phyloP scores from a whole-genome alignment of 1,284 basidiomycete genomes.

The Amylostereum areolatum region DNA sequence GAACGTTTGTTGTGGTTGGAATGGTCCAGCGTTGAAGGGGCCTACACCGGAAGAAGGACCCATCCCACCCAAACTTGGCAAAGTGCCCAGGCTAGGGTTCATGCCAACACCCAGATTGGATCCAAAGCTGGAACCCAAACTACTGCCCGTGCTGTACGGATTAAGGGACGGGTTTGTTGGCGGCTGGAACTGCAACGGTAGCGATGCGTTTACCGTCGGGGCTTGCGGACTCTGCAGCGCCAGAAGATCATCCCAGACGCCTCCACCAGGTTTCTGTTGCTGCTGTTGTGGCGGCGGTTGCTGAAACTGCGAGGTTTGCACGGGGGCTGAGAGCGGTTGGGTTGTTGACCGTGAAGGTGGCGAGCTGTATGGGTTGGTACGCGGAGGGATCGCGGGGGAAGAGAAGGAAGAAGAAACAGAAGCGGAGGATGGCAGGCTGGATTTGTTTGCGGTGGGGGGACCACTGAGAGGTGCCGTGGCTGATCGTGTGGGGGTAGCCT shows the following conservation, averaged over 20 bases:
- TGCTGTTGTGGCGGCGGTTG: constrained; percentile 2
- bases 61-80: not conserved
- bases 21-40: constrained; percentile 8
- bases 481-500: constrained; percentile 22
- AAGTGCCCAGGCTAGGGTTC: not conserved
- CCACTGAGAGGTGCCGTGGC: constrained; percentile 40
- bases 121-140: not conserved
- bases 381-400: constrained; percentile 7
- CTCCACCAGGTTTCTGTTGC: constrained; percentile 7
- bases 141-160: not conserved
- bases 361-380: not conserved
- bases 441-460: constrained; percentile 8
- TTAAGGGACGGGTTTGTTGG: not conserved
- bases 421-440: not conserved
- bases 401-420: constrained; percentile 9
- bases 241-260: constrained; percentile 45
- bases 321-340: constrained; percentile 8
- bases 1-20: constrained; percentile 1
- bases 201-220: constrained; percentile 35
- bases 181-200: constrained; percentile 47
- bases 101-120: not conserved
- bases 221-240: constrained; percentile 37
- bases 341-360: constrained; percentile 3
- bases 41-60: not conserved
- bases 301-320: constrained; percentile 1